A percentile compares a stretch with the other conserved stretches of the same genome.
phyloP scores from a whole-genome alignment of 495 filamentous ascomycete genomes.

The Daldinia vernicosa region DNA sequence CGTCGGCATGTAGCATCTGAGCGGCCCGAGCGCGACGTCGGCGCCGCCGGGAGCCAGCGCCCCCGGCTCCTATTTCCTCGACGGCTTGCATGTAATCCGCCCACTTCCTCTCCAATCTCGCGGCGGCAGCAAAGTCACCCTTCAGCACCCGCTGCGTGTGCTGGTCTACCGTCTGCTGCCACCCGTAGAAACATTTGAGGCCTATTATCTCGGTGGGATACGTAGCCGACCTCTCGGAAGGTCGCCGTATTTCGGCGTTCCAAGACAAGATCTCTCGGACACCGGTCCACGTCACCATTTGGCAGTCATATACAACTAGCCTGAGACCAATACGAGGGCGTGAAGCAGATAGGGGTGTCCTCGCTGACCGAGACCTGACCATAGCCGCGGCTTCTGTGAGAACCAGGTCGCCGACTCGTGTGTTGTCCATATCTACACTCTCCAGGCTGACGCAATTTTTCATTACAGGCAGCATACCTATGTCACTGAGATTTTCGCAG shows the following conservation, averaged over 20 bases:
- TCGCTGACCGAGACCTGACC: conserved; percentile 70
- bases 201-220: conserved; percentile 79
- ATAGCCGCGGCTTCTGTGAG: conserved; percentile 84
- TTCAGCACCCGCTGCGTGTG: conserved; percentile 84
- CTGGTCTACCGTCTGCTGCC: conserved; percentile 93
- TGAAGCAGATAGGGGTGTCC: conserved; percentile 49
- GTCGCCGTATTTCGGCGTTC: conserved; percentile 73
- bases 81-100: conserved; percentile 91
- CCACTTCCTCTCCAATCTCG: conserved; percentile 86
- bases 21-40: conserved; percentile 81
- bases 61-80: conserved; percentile 78
- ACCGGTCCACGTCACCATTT: conserved; percentile 90
- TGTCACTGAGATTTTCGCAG: conserved; percentile 85
- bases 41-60: conserved; percentile 68
- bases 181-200: conserved; percentile 93
- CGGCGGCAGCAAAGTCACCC: conserved; percentile 75
- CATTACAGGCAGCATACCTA: conserved; percentile 84
- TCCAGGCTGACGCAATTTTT: conserved; percentile 73
- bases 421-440: conserved; percentile 92
- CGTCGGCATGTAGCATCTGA: conserved; percentile 75
- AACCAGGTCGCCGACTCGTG: conserved; percentile 85
- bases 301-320: conserved; percentile 90
- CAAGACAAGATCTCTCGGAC: conserved; percentile 84
- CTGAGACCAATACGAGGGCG: conserved; percentile 69
- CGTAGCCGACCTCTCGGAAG: conserved; percentile 49